Percentiles rank a stretch among this genome's conserved stretches.
phyloP scores from a whole-genome alignment of 2,329 filamentous ascomycete species.

The Fusarium verrucosum region DNA sequence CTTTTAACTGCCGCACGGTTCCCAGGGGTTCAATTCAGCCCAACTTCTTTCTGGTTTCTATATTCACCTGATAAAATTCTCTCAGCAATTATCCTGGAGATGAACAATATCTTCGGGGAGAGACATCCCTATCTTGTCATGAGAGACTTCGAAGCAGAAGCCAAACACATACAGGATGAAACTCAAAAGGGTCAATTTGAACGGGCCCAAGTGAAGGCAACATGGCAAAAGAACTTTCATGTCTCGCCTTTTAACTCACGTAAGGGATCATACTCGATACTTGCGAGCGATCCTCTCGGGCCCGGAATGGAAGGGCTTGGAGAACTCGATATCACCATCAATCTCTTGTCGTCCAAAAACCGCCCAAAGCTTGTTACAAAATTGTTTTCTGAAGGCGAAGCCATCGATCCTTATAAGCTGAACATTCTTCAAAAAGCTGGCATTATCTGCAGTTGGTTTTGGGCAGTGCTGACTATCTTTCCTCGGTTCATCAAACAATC shows the following conservation, averaged over 20 bases:
- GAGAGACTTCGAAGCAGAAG: conserved; percentile 42
- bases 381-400: conserved; percentile 62
- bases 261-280: conserved; percentile 63
- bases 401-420: conserved; percentile 61
- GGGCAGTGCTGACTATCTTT: conserved; percentile 72
- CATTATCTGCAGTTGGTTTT: conserved; percentile 69
- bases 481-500: conserved; percentile 73
- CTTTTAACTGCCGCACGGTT: conserved; percentile 76
- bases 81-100: conserved; percentile 73
- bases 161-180: conserved; percentile 12
- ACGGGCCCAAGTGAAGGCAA: conserved; percentile 54
- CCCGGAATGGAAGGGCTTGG: conserved; percentile 50
- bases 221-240: conserved; percentile 77
- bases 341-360: conserved; percentile 66
- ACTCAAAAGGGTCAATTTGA: neutral
- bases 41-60: conserved; percentile 82
- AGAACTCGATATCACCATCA: conserved; percentile 67
- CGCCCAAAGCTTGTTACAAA: conserved; percentile 69
- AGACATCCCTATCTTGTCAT: conserved; percentile 56
- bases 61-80: conserved; percentile 68
- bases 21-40: conserved; percentile 77
- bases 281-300: conserved; percentile 57
- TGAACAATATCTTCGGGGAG: conserved; percentile 82
- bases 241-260: conserved; percentile 78
- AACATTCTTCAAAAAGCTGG: conserved; percentile 51